Conservation (phyloP, 208 protist species). For the Trichomonas vaginalis region DNA sequence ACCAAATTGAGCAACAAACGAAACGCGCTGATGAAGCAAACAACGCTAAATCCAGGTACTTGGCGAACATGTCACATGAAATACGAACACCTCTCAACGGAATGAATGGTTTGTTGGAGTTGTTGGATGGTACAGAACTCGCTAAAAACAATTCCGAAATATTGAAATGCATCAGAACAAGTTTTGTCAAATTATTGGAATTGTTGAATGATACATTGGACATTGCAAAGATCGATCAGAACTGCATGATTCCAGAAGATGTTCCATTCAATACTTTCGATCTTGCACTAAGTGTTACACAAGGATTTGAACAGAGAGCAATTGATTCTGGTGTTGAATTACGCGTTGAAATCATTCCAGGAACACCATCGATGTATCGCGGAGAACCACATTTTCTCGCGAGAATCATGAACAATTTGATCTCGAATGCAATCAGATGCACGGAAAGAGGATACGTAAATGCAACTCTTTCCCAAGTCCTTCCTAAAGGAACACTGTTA, state of each 20-base stretch:
- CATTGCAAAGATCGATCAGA: constrained; percentile 17
- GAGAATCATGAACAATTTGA: constrained; percentile 36
- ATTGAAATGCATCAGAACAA: neutral
- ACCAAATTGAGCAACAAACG: neutral
- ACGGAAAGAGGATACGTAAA: constrained; percentile 17
- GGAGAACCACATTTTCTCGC: constrained; percentile 17
- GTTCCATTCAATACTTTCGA: neutral
- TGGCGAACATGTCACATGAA: constrained; percentile 25
- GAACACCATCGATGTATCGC: neutral
- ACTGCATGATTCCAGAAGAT: neutral
- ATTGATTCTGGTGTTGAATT: neutral
- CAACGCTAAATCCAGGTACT: neutral
- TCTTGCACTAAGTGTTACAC: neutral
- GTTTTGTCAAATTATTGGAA: neutral
- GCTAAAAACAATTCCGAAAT: neutral
- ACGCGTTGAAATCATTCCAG: neutral
- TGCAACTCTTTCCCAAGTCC: neutral
- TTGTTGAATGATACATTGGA: constrained; percentile 18
- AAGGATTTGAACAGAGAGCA: neutral
- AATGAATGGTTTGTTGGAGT: neutral
- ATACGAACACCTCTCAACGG: constrained; percentile 24
- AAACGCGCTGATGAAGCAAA: neutral
- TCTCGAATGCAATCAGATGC: constrained; percentile 42
- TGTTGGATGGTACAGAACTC: neutral
- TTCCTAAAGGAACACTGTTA: neutral